phyloP scores from a whole-genome alignment of 345 rosid species.

The Iberis pinnata region DNA sequence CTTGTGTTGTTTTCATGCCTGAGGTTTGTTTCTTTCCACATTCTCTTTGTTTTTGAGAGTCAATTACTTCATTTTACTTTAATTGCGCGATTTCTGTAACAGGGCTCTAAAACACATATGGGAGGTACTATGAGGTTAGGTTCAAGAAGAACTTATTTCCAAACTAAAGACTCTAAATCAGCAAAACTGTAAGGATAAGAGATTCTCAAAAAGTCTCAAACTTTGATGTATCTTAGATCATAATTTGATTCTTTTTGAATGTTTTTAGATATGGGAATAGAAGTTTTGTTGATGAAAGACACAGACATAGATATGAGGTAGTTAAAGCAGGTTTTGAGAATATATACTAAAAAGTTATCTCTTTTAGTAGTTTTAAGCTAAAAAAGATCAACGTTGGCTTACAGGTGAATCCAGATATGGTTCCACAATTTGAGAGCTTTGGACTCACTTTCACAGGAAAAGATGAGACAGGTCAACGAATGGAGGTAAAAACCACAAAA shows the following conservation, averaged over 20 bases:
- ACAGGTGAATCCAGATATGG: slow-evolving; percentile 89
- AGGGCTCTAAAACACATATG: slow-evolving; percentile 36
- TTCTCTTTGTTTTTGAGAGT: slow-evolving; percentile 2
- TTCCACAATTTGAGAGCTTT: slow-evolving; percentile 55
- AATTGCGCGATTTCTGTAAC: neutral
- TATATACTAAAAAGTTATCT: neutral
- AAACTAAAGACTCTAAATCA: slow-evolving; percentile 30
- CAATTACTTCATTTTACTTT: neutral
- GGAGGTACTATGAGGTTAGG: slow-evolving; percentile 40
- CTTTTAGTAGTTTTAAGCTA: neutral
- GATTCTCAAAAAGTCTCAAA: neutral
- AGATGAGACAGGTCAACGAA: slow-evolving; percentile 76
- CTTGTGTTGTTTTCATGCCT: slow-evolving; percentile 93
- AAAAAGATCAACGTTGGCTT: slow-evolving; percentile 7
- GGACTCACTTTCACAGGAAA: slow-evolving; percentile 86
- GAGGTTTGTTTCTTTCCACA: slow-evolving; percentile 47
- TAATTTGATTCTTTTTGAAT: slow-evolving; percentile 2
- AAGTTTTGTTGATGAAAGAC: slow-evolving; percentile 76
- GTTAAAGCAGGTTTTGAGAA: slow-evolving; percentile 3
- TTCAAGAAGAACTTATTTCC: slow-evolving; percentile 33
- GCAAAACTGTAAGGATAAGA: slow-evolving; percentile 36
- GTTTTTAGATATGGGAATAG: slow-evolving; percentile 62
- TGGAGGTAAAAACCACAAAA: slow-evolving; percentile 84
- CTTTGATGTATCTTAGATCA: slow-evolving; percentile 10
- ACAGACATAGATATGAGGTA: slow-evolving; percentile 96